phyloP scores from a whole-genome alignment of 805 yeast genomes.

The Candida ascalaphidarum region DNA sequence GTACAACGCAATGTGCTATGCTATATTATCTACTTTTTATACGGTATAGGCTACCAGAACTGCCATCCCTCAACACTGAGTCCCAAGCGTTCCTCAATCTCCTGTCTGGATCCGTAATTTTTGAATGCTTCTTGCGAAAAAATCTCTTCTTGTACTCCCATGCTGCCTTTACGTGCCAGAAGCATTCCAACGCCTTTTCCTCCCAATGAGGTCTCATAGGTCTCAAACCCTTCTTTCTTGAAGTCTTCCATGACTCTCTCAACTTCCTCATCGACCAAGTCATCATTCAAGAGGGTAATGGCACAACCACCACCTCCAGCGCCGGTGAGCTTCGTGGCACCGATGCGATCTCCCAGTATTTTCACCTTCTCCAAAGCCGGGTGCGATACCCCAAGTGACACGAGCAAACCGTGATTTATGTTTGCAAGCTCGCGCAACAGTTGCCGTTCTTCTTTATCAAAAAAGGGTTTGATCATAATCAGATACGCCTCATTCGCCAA shows the following conservation, averaged over 20 bases:
- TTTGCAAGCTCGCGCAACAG: constrained; percentile 55
- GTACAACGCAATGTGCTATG: neutral
- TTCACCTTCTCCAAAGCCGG: constrained; percentile 79
- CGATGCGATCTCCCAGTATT: constrained; percentile 61
- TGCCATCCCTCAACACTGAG: constrained; percentile 43
- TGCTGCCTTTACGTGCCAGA: constrained; percentile 4
- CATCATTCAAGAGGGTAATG: constrained; percentile 63
- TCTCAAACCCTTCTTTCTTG: constrained; percentile 49
- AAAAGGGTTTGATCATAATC: constrained; percentile 45
- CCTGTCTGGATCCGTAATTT: constrained; percentile 30
- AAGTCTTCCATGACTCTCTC: constrained; percentile 29
- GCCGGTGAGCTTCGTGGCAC: constrained; percentile 91
- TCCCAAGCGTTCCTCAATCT: constrained; percentile 42
- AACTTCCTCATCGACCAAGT: constrained; percentile 22
- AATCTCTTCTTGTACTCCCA: constrained; percentile 4
- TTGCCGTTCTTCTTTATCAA: constrained; percentile 29
- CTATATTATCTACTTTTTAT: neutral
- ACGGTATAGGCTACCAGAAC: constrained; percentile 39
- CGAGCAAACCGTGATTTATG: constrained; percentile 82
- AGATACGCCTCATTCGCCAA: constrained; percentile 67
- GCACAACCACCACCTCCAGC: constrained; percentile 99
- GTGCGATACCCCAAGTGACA: constrained; percentile 85
- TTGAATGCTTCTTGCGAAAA: constrained; percentile 29
- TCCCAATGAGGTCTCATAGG: constrained; percentile 75
- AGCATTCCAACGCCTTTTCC: constrained; percentile 79